Base-by-base conservation (phyloP, 495 filamentous ascomycete genomes). In the Trichoderma erinaceum region DNA sequence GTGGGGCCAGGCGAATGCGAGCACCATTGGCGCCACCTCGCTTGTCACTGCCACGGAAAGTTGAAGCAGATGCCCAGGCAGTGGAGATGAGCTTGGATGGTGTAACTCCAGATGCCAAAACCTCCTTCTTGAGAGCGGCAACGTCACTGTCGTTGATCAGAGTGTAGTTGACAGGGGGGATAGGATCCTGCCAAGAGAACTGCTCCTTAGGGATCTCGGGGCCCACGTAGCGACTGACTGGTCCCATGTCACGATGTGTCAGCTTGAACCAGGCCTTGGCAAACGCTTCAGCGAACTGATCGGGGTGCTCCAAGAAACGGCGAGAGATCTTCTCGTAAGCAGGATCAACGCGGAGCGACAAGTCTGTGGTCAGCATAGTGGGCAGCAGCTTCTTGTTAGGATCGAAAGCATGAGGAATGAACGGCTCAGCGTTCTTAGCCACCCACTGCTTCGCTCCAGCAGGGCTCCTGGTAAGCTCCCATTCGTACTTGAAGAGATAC, bases 251-350 rank as follows among this genome's bases (percentile, higher is more conserved):
- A 76, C 89, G 87, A 79, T 91, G 89, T 44, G 88, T 79, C 66
- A 91, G 82, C 84, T 91, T 91, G 84, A 91, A 91, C 89, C 89
- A 91, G 65, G 89, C 88, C 63, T 85, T 84, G 58, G 83, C 78
- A 71, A 90, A 91, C 6, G 80, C 87, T 68, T 89, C 86, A 64
- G 81, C 81, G 65, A 90, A 82, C 80, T 89, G 76, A 69, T 87
- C 85, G 1, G 86, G 86, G 75, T 91, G 75, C 68, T 82, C 83
- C 48, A 88, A 79, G 82, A 86, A 90, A 69, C 83, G 82, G 52
- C 88, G 86, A 16, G 86, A 80, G 73, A 91, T 88, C 85, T 90
- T 90, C 78, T 89, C 87, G 80, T 90, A 91, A 29, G 68, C 81
- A 11, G 87, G 87, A 72, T 91, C 89, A 73, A 81, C 84, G 72